Base-by-base conservation (phyloP, 805 yeast genomes). In the Lachancea nothofagi region DNA sequence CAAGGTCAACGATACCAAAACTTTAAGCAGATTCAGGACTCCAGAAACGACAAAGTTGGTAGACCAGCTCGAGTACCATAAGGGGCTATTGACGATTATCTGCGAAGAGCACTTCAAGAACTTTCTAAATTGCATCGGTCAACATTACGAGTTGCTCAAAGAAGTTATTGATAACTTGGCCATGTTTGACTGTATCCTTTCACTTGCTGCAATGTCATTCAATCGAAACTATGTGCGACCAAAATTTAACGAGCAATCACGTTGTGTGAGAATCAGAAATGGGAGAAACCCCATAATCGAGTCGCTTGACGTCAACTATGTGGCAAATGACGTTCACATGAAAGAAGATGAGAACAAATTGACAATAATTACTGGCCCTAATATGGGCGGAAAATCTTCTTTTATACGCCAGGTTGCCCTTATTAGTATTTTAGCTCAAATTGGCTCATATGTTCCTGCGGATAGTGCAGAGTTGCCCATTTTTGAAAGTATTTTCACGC, bases 341-440 rank as follows among this genome's bases (percentile, higher is more conserved):
- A 49, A 66, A 5, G 54, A 62, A 5, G 53, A 63, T n/a, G 57
- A 65, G 3, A 69, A 75, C 10, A 67, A 86, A 24, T 72, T 75
- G 0, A 65, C 79, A 40, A 69, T 88, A 12, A 74, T 88, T 17
- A 84, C 95, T 0, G 95, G 95, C 0, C 93, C 94, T 0, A 84
- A 84, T 49, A 83, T 84, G 88, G 95, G 95, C 7, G 95, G 95
- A 3, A 85, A 85, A 55, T 80, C 88, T 5, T 78, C 87, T 1
- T 79, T 78, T 51, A 85, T 83, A 12, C 71, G 84, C 37, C 87
- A 83, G 45, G 70, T 83, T 8, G 95, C 93, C 0, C 59, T 86
- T 10, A 64, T 77, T 8, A 78, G 75, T 8, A 74, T 85, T 7
- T 73, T 85, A 81, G 77, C 83, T 1, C 95, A 85, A 56, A 68